Conservation (phyloP, 75 land plant species). For the Picea sitchensis region DNA sequence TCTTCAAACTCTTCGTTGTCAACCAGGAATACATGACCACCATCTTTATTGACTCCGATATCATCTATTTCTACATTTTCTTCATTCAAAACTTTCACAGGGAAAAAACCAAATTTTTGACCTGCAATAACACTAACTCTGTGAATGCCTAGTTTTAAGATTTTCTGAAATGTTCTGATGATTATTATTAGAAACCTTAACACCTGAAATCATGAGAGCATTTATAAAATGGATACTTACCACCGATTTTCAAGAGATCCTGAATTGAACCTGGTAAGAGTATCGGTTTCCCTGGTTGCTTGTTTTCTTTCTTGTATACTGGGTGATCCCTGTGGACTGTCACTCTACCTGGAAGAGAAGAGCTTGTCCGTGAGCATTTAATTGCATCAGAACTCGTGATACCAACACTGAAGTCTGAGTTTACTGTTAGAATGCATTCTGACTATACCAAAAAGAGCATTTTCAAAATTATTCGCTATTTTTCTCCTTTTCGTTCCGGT, state of each 20-base stretch:
- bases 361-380: neutral
- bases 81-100: constrained; percentile 39
- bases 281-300: constrained; percentile 34
- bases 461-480: constrained; percentile 32
- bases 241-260: constrained; percentile 44
- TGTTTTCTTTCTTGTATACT: constrained; percentile 8
- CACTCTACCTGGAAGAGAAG: constrained; percentile 36
- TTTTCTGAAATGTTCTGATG: no score
- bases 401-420: neutral
- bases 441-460: constrained; percentile 63
- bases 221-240: neutral
- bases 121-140: neutral
- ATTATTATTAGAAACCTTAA: no score
- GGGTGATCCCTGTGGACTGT: constrained; percentile 44
- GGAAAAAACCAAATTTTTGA: constrained; percentile 37
- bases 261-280: constrained; percentile 41
- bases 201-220: no score
- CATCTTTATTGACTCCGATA: constrained; percentile 57
- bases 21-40: constrained; percentile 53
- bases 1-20: neutral
- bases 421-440: neutral
- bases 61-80: constrained; percentile 67
- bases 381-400: neutral
- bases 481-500: constrained; percentile 19
- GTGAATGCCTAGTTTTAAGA: no score